Base-by-base conservation (phyloP, 257 asterid genomes). In the Plantago elongata region DNA sequence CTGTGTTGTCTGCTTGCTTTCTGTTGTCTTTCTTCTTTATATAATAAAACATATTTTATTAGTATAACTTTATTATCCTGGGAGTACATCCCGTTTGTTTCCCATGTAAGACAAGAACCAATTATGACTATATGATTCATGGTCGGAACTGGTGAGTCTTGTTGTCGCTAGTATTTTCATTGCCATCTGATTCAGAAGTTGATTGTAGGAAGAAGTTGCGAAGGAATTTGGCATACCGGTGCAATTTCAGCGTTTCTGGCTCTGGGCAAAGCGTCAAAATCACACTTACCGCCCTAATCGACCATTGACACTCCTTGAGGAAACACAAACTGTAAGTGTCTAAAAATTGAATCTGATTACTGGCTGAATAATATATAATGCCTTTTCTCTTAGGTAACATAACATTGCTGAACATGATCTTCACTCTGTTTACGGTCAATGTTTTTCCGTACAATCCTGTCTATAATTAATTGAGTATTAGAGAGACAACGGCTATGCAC, bases 181-280 rank as follows among this genome's bases (percentile, higher is more conserved):
- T 54, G 60, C 47, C 69, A 18, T 60, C 74, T 75, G 65, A 78
- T 63, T 38, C 18, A 52, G 64, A 71, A 61, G 62, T 56, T 72
- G 47, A 48, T 46, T 63, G 61, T 80, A 80, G 83, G 86, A 72
- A 61, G 80, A 77, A 69, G 74, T 79, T 58, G 82, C 84, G 42
- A 76, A 48, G 64, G 79, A 67, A 70, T 64, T 79, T 58, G 74
- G 82, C 64, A 60, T 79, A 62, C 78, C 82, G 8, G 74, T 73
- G 64, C 79, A 73, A 38, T 73, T 62, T 63, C 84, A 73, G 69
- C 86, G 81, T 15, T 80, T 74, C 58, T 77, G 86, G 86, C 63
- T 74, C 69, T 80, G 86, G 81, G 73, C 75, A 45, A 72, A 77
- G 71, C 77, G 81, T 49, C 75, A 64, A 68, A 76, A 76, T 65